These are phyloP conservation scores for Kodamaea laetipori DNA, from an alignment of 805 yeast genomes.

Conservation along the genomic window DNA sequence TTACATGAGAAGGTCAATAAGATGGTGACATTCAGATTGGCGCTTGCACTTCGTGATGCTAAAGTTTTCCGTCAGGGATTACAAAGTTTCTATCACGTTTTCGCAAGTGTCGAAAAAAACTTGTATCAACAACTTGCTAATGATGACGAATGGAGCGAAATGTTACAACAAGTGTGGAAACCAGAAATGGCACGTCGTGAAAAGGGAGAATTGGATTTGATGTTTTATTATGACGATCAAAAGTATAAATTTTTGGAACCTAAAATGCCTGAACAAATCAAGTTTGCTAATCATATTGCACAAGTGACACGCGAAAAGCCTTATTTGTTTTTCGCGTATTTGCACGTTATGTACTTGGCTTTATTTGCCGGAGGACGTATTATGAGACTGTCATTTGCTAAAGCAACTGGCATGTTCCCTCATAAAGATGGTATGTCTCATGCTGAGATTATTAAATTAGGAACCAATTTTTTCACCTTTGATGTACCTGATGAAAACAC, in stretches of 20 bases:
- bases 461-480: slow-evolving; percentile 72
- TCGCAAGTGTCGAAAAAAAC: slow-evolving; percentile 60
- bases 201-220: slow-evolving; percentile 59
- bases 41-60: slow-evolving; percentile 73
- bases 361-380: slow-evolving; percentile 84
- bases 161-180: slow-evolving; percentile 63
- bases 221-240: slow-evolving; percentile 63
- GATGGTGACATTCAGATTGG: slow-evolving; percentile 66
- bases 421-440: slow-evolving; percentile 66
- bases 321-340: slow-evolving; percentile 70
- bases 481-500: slow-evolving; percentile 68
- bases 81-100: slow-evolving; percentile 70
- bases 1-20: slow-evolving; percentile 72
- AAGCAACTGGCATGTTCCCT: slow-evolving; percentile 74
- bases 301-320: slow-evolving; percentile 61
- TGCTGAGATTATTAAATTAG: slow-evolving; percentile 60
- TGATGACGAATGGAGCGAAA: slow-evolving; percentile 41
- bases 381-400: slow-evolving; percentile 64
- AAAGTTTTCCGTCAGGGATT: slow-evolving; percentile 80
- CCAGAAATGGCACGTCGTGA: slow-evolving; percentile 68
- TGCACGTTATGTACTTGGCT: slow-evolving; percentile 84
- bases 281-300: slow-evolving; percentile 61
- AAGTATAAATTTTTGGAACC: slow-evolving; percentile 59
- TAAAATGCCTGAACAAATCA: slow-evolving; percentile 60
- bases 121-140: slow-evolving; percentile 48